phyloP scores from a whole-genome alignment of 2,329 filamentous ascomycete species.

The Chrysosporium queenslandicum region DNA sequence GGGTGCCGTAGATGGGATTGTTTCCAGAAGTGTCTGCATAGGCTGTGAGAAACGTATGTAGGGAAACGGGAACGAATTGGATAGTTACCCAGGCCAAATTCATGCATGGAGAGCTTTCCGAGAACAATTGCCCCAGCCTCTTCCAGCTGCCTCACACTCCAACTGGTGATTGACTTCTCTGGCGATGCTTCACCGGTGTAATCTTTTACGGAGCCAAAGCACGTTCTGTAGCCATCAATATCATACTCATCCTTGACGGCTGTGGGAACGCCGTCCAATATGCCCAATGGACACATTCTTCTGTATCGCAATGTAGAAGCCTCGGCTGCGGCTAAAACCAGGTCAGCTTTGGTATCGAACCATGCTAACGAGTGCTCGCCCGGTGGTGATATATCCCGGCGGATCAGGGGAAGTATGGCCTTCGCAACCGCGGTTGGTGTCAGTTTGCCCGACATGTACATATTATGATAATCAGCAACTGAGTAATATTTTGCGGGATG shows the following conservation, averaged over 20 bases:
- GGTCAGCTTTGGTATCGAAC: slow-evolving; percentile 53
- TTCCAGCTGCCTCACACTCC: slow-evolving; percentile 56
- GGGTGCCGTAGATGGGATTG: slow-evolving; percentile 59
- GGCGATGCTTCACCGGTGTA: slow-evolving; percentile 29
- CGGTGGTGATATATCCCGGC: slow-evolving; percentile 44
- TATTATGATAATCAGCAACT: slow-evolving; percentile 62
- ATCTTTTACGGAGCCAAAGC: slow-evolving; percentile 50
- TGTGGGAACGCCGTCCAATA: slow-evolving; percentile 66
- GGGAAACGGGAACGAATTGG: background rate
- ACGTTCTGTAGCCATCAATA: slow-evolving; percentile 55
- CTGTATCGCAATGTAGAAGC: slow-evolving; percentile 63
- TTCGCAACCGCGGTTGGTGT: slow-evolving; percentile 65
- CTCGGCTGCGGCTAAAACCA: slow-evolving; percentile 56
- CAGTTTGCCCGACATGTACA: slow-evolving; percentile 57
- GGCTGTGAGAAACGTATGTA: background rate
- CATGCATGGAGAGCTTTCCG: slow-evolving; percentile 66
- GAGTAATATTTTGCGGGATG: slow-evolving; percentile 48
- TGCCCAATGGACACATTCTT: slow-evolving; percentile 50
- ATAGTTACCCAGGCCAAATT: slow-evolving; percentile 51
- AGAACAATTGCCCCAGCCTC: slow-evolving; percentile 59
- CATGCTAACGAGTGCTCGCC: slow-evolving; percentile 62
- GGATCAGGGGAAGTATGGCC: slow-evolving; percentile 60
- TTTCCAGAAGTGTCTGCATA: slow-evolving; percentile 57
- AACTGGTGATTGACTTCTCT: slow-evolving; percentile 44
- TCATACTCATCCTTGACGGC: slow-evolving; percentile 67